phyloP scores from a whole-genome alignment of 225 moss, liverwort and hornwort genomes.

The Marchantia paleacea region DNA sequence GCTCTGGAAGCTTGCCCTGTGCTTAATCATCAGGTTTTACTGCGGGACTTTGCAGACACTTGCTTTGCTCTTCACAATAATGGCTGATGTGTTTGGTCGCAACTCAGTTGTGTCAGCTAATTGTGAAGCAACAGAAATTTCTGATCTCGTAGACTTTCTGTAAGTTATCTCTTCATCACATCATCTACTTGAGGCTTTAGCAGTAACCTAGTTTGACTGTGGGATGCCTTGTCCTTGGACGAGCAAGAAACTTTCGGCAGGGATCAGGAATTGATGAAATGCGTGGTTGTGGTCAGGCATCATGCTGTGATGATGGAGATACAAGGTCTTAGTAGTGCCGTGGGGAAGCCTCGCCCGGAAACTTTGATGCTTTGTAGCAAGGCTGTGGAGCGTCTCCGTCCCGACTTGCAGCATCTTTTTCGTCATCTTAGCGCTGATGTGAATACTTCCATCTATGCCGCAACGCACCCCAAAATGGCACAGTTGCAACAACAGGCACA shows the following conservation, averaged over 20 bases:
- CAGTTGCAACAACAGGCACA: conserved; percentile 47
- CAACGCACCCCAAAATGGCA: conserved; percentile 78
- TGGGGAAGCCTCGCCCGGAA: conserved; percentile 74
- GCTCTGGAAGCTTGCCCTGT: not conserved
- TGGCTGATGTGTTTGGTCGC: conserved; percentile 89
- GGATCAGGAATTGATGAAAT: not conserved
- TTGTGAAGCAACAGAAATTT: conserved; percentile 66
- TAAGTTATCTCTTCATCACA: conserved; percentile 32
- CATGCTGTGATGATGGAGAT: conserved; percentile 96
- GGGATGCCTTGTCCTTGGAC: not conserved
- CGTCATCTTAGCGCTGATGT: conserved; percentile 81
- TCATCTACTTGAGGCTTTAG: not conserved
- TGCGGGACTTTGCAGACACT: conserved; percentile 57
- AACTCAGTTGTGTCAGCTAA: conserved; percentile 49
- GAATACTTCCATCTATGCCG: conserved; percentile 76
- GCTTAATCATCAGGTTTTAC: not conserved
- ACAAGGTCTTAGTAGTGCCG: conserved; percentile 51
- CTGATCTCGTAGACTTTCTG: conserved; percentile 86
- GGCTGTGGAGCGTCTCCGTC: conserved; percentile 76
- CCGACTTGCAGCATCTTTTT: conserved; percentile 77
- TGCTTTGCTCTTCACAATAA: conserved; percentile 75
- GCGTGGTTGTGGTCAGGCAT: conserved; percentile 43
- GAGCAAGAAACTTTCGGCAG: not conserved
- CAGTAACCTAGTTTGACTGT: not conserved
- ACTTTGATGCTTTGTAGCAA: conserved; percentile 71